These are phyloP conservation scores for Amauroascus verrucosus DNA, from an alignment of 2,329 filamentous ascomycete genomes.

Conservation along the genomic window DNA sequence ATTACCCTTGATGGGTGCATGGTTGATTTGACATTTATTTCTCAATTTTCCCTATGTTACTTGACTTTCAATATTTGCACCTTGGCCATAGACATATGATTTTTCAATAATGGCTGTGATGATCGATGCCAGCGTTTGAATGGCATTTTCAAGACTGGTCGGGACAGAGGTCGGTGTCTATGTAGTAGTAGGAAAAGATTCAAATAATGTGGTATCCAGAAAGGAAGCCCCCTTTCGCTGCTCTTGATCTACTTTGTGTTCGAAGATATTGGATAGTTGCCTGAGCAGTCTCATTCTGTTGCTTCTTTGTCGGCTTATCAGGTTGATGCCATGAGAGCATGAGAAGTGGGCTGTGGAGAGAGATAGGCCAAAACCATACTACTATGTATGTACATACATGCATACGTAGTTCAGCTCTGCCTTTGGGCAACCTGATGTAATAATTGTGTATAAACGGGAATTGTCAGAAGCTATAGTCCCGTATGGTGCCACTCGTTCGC, in stretches of 20 bases:
- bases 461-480: too few species aligned
- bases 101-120: conserved; percentile 1
- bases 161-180: neutral
- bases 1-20: conserved; percentile 4
- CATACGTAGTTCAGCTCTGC: too few species aligned
- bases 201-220: neutral
- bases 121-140: neutral
- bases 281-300: too few species aligned
- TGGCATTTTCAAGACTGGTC: neutral
- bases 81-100: conserved; percentile 6
- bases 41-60: neutral
- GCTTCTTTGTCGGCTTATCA: too few species aligned
- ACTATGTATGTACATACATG: too few species aligned
- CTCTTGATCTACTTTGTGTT: neutral
- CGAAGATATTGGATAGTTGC: too few species aligned
- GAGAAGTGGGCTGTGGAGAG: too few species aligned
- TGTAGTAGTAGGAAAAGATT: neutral
- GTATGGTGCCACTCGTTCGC: too few species aligned
- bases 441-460: too few species aligned
- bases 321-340: too few species aligned
- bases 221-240: neutral
- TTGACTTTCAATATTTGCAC: neutral
- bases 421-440: too few species aligned
- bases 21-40: neutral
- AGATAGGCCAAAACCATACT: too few species aligned